Evolutionary conservation across 2,329 filamentous ascomycete genomes (phyloP), one percentile per base, ranked within the genome.

Genomic region (Plenodomus lindquistii): DNA sequence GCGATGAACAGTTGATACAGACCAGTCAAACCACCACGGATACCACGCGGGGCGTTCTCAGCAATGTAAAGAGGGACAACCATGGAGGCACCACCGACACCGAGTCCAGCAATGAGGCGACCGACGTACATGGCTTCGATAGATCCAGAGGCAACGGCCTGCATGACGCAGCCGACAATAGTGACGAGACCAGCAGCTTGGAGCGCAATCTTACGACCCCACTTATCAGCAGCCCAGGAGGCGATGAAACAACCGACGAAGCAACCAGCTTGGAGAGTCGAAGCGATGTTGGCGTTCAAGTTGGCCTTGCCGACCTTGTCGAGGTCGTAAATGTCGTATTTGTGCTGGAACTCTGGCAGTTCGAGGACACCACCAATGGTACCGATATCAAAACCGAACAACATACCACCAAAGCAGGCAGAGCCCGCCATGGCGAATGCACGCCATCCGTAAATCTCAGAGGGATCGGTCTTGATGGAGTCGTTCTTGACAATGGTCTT

Each of bases 391-490:
- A 84, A 79, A 20, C 85, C 85, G 54, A 88, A 88, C 40, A 86
- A 78, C 76, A 83, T 83, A 50, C 86, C 86, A 51, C 86, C 86
- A 50, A 87, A 89, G 70, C 85, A 88, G 35, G 84, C 79, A 54
- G 83, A 84, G 64, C 78, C 84, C 40, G 84, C 84, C 57, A 87
- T 76, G 47, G 79, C 79, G 55, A 86, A 83, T 21, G 86, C 84
- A 46, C 85, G 80, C 85, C 85, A 88, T 63, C 85, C 84, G 72
- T 88, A 88, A 50, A 88, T 84, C 66, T 87, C 81, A 17, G 79
- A 76, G 16, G 86, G 86, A 64, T 89, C 86, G 29, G 75, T 71
- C 63, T 80, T 84, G 82, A 89, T 88, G 37, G 87, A 83, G 68
- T 89, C 85, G 76, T 89, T 89, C 71, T 81, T 81, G 59, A 87